phyloP scores from a whole-genome alignment of 2,329 filamentous ascomycete species.

The Zasmidium citrigriseum region DNA sequence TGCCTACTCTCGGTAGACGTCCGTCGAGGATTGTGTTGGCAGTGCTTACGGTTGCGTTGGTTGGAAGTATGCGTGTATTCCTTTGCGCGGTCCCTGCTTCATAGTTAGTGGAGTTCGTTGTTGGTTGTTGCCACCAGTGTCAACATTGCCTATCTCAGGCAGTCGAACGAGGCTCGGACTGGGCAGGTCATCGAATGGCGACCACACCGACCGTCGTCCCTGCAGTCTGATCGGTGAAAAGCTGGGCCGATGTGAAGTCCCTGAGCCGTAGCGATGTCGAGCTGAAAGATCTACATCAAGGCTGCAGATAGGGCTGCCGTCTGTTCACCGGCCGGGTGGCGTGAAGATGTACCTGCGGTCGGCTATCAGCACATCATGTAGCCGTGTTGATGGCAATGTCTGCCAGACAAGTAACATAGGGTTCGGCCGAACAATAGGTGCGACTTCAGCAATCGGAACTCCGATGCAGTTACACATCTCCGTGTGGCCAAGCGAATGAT shows the following conservation, averaged over 20 bases:
- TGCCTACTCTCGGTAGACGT: neutral
- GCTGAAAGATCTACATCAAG: neutral
- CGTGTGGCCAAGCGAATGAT: neutral
- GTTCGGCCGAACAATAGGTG: no score
- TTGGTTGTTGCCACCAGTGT: no score
- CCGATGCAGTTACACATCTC: neutral
- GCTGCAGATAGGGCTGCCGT: neutral
- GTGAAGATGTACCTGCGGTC: neutral
- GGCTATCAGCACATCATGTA: no score
- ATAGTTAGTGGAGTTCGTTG: no score
- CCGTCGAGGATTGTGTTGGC: neutral
- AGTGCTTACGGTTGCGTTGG: neutral
- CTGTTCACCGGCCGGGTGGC: neutral
- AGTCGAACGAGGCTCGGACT: no score
- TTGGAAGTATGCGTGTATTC: neutral
- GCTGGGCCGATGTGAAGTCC: neutral
- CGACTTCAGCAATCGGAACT: no score
- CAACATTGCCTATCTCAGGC: no score
- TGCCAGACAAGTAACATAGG: no score
- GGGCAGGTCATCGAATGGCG: no score
- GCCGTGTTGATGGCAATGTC: no score
- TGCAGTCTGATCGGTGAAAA: neutral
- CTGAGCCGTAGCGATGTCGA: neutral
- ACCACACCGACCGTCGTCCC: no score
- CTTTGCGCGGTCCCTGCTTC: no score